These are phyloP conservation scores for Lactarius akahatsu DNA, from an alignment of 768 basidiomycete genomes.

Conservation along the genomic window DNA sequence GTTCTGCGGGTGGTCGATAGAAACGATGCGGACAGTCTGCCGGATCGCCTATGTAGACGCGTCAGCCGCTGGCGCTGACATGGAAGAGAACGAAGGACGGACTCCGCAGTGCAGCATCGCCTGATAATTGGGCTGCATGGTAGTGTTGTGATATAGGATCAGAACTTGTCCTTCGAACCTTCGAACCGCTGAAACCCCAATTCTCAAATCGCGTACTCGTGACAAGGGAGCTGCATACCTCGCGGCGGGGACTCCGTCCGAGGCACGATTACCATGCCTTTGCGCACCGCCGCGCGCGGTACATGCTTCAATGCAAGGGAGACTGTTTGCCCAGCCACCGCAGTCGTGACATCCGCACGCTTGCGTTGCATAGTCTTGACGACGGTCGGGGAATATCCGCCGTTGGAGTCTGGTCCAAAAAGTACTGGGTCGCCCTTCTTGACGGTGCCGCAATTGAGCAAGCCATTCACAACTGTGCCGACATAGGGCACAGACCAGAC, in stretches of 20 bases:
- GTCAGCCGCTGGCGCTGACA: constrained; percentile 20
- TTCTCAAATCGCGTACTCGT: constrained; percentile 5
- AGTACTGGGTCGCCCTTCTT: constrained; percentile 80
- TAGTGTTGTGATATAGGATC: constrained; percentile 92
- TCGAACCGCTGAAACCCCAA: constrained; percentile 54
- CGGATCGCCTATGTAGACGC: constrained; percentile 63
- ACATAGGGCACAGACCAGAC: constrained; percentile 88
- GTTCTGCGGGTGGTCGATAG: constrained; percentile 86
- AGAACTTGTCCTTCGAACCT: constrained; percentile 93
- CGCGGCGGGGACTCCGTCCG: constrained; percentile 76
- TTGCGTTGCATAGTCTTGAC: constrained; percentile 95
- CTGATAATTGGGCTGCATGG: constrained; percentile 91
- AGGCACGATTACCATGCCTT: constrained; percentile 91
- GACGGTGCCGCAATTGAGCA: constrained; percentile 70
- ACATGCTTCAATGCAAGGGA: constrained; percentile 91
- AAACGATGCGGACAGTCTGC: constrained; percentile 89
- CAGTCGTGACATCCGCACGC: constrained; percentile 74
- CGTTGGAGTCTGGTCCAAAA: constrained; percentile 91
- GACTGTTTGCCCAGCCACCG: constrained; percentile 96
- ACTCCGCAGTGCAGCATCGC: constrained; percentile 94
- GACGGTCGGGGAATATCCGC: constrained; percentile 75
- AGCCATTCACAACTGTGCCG: constrained; percentile 82
- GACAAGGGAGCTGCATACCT: constrained; percentile 45
- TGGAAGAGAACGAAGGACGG: constrained; percentile 32
- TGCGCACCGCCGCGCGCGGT: constrained; percentile 74